Percentiles rank a stretch among this genome's conserved stretches.
phyloP scores from a whole-genome alignment of 2,329 filamentous ascomycete species.

The Clonostachys rhizophaga region DNA sequence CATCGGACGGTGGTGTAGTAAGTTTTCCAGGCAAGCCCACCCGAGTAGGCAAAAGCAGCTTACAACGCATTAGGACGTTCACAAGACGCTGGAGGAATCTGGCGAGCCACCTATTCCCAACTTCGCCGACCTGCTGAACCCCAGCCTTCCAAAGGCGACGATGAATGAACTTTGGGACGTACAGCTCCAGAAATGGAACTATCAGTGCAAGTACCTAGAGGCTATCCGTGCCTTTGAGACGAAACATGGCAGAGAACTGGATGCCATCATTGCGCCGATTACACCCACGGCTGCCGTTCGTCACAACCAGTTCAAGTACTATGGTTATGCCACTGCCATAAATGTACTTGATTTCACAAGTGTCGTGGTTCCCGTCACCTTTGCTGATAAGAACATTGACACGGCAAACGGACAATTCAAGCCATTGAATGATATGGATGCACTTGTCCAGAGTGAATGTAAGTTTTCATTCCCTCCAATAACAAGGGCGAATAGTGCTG shows the following conservation, averaged over 20 bases:
- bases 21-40: constrained; percentile 8
- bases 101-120: constrained; percentile 30
- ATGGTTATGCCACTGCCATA: constrained; percentile 25
- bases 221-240: constrained; percentile 9
- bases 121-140: constrained; percentile 10
- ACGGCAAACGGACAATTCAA: constrained; percentile 6
- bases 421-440: constrained; percentile 12
- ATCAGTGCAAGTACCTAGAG: constrained; percentile 22
- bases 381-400: constrained; percentile 31
- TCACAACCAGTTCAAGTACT: constrained; percentile 28
- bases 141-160: constrained; percentile 8
- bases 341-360: constrained; percentile 33
- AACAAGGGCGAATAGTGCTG: constrained; percentile 5
- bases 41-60: not conserved
- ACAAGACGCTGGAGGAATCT: constrained; percentile 15
- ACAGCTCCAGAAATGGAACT: constrained; percentile 23
- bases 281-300: constrained; percentile 32
- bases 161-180: constrained; percentile 14
- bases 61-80: constrained; percentile 15
- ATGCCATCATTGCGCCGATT: constrained; percentile 32
- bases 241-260: constrained; percentile 14
- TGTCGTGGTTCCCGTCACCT: constrained; percentile 36
- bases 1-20: constrained; percentile 16
- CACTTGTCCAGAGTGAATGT: constrained; percentile 13
- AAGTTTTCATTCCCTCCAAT: not conserved